A percentile compares a stretch with the other conserved stretches of the same genome.
phyloP scores from a whole-genome alignment of 495 filamentous ascomycete species.

The Aspergillus haitiensis region DNA sequence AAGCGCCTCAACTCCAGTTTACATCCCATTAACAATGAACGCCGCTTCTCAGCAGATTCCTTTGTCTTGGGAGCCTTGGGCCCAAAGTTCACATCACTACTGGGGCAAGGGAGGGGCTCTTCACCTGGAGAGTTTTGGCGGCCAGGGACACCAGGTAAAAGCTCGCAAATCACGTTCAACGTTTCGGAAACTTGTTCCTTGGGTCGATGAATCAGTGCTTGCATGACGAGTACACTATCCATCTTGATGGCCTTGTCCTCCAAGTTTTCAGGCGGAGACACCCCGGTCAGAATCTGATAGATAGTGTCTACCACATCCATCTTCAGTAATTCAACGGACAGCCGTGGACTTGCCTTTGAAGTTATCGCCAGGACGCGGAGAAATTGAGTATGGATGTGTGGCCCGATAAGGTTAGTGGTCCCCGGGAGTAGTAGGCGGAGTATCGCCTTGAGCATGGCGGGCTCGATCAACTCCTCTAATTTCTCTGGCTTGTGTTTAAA shows the following conservation, averaged over 20 bases:
- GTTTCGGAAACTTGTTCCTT: slow-evolving; percentile 96
- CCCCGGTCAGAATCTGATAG: slow-evolving; percentile 95
- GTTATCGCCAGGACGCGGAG: slow-evolving; percentile 85
- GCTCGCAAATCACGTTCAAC: slow-evolving; percentile 95
- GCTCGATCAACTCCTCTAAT: slow-evolving; percentile 86
- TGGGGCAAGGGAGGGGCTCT: slow-evolving; percentile 52
- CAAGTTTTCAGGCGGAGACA: slow-evolving; percentile 79
- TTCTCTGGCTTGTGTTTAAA: slow-evolving; percentile 85
- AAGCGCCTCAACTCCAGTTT: slow-evolving; percentile 86
- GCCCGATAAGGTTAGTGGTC: slow-evolving; percentile 91
- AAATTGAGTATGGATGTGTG: slow-evolving; percentile 96
- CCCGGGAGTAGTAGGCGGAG: slow-evolving; percentile 90
- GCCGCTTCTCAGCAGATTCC: slow-evolving; percentile 73
- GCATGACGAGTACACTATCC: slow-evolving; percentile 98
- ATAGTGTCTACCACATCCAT: slow-evolving; percentile 98
- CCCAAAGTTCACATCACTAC: slow-evolving; percentile 32
- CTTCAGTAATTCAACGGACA: slow-evolving; percentile 90
- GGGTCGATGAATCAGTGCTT: slow-evolving; percentile 94
- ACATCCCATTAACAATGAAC: slow-evolving; percentile 75
- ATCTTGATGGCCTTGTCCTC: slow-evolving; percentile 86
- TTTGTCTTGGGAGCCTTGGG: slow-evolving; percentile 46
- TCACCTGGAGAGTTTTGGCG: slow-evolving; percentile 48
- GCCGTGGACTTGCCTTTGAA: slow-evolving; percentile 78
- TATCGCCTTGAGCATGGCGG: slow-evolving; percentile 81
- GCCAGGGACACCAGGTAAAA: slow-evolving; percentile 63